Base-by-base conservation (phyloP, 331 rosid genomes). In the Ulmus americana region DNA sequence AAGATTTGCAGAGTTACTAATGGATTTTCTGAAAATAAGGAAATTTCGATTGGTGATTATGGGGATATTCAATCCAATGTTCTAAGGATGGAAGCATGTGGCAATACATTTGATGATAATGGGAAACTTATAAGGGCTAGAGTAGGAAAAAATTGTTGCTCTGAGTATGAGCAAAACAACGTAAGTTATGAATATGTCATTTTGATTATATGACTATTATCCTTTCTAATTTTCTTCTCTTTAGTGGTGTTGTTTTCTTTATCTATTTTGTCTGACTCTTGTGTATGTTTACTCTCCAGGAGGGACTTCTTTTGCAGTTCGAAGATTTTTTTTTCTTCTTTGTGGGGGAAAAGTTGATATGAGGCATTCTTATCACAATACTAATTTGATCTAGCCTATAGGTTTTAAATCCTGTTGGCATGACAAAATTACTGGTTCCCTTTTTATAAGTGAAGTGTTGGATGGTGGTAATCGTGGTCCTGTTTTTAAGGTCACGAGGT, bases 401-500 rank as follows among this genome's bases (percentile, higher is more conserved):
- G 99, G 99, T 67, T 90, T 77, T 74, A 85, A 63, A 80, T 87
- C 95, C 59, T 85, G 88, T 73, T 94, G 97, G 99, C 99, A 94
- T 70, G 99, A 94, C 79, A 84, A 61, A 72, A 73, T 90, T 72
- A 90, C 99, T 45, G 92, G 96, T 45, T 94, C 99, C 64, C 75
- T 90, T 65, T 94, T 90, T 71, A 72, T 81, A 51, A 83, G 79
- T 74, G 95, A 94, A 78, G 83, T 94, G 74, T 73, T 81, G 69
- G 90, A 90, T 57, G 99, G 97, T 49, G 96, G 95, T 68, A 90
- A 85, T 73, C 76, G 86, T 81, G 99, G 99, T 52, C 99, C 99
- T 69, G 50, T 78, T 70, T 94, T 90, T 75, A 90, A 73, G 80
- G 79, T 94, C 72, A 83, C 70, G 70, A 82, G 99, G 80, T 65